phyloP scores from a whole-genome alignment of 1,284 basidiomycete species.

The Taiwanofungus camphoratus region DNA sequence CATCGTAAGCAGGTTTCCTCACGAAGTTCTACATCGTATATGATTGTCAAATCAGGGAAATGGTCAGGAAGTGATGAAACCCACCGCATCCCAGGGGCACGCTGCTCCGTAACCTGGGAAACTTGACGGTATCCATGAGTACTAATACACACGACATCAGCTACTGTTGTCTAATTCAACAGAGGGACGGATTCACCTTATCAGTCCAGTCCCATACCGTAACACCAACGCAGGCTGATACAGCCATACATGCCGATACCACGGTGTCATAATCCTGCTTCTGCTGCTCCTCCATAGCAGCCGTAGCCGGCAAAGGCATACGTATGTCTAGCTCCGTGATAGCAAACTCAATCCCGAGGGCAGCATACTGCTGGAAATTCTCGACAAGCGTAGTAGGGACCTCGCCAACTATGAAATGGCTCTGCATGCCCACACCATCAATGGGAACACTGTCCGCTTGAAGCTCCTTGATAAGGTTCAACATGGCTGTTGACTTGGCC shows the following conservation, averaged over 20 bases:
- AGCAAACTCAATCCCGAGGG: constrained; percentile 48
- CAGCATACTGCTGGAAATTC: constrained; percentile 41
- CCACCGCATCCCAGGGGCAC: constrained; percentile 30
- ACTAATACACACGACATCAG: constrained; percentile 19
- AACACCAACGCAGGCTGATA: constrained; percentile 39
- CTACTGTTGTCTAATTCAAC: not conserved
- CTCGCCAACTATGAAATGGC: constrained; percentile 46
- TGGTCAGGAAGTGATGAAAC: constrained; percentile 1
- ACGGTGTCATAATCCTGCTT: constrained; percentile 42
- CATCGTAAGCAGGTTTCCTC: constrained; percentile 20
- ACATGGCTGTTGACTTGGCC: constrained; percentile 40
- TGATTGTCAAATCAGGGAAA: not conserved
- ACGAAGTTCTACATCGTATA: constrained; percentile 11
- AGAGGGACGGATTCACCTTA: constrained; percentile 18
- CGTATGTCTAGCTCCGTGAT: constrained; percentile 52
- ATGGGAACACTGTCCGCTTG: constrained; percentile 38
- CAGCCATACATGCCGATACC: constrained; percentile 38
- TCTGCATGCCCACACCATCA: constrained; percentile 45
- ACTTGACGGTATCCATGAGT: constrained; percentile 31
- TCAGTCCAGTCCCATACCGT: constrained; percentile 50
- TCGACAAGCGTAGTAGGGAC: constrained; percentile 34
- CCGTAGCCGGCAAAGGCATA: constrained; percentile 45
- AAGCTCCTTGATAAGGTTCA: constrained; percentile 39
- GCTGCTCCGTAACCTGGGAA: constrained; percentile 33
- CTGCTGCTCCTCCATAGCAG: constrained; percentile 42